phyloP scores from a whole-genome alignment of 768 basidiomycete genomes.

The Phanerochaete sordida region DNA sequence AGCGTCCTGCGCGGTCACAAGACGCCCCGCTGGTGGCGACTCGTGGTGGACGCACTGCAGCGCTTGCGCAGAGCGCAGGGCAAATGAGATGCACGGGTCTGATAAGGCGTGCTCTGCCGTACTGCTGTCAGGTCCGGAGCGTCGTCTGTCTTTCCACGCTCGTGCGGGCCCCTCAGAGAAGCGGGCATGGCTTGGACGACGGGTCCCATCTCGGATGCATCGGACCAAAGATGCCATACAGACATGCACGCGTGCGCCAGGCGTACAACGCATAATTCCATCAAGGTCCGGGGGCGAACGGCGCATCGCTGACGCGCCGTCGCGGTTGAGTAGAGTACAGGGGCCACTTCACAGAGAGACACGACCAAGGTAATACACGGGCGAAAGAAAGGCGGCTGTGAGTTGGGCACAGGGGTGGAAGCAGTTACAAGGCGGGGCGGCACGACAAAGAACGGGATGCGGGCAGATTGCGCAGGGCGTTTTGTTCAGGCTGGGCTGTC shows the following conservation, averaged over 20 bases:
- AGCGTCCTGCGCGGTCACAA: background rate
- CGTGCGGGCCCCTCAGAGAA: background rate
- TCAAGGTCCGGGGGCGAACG: background rate
- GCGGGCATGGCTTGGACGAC: background rate
- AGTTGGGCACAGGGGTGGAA: slow-evolving; percentile 2
- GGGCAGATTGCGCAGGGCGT: background rate
- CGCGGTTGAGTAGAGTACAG: background rate
- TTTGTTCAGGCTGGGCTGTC: background rate
- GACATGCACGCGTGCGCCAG: background rate
- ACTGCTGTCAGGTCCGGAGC: background rate
- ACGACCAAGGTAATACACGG: background rate
- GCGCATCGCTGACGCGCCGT: background rate
- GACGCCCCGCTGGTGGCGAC: background rate
- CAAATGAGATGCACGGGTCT: background rate
- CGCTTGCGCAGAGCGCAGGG: background rate
- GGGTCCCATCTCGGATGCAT: background rate
- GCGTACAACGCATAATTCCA: background rate
- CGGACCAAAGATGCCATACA: background rate
- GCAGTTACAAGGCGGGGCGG: background rate
- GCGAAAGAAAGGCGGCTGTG: background rate
- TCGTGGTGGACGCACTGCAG: background rate
- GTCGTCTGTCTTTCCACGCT: background rate
- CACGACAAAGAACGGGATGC: background rate
- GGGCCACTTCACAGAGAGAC: background rate
- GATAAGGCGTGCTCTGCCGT: background rate